These are phyloP conservation scores for Pulveroboletus ravenelii DNA, from an alignment of 768 basidiomycete genomes.

Conservation along the genomic window DNA sequence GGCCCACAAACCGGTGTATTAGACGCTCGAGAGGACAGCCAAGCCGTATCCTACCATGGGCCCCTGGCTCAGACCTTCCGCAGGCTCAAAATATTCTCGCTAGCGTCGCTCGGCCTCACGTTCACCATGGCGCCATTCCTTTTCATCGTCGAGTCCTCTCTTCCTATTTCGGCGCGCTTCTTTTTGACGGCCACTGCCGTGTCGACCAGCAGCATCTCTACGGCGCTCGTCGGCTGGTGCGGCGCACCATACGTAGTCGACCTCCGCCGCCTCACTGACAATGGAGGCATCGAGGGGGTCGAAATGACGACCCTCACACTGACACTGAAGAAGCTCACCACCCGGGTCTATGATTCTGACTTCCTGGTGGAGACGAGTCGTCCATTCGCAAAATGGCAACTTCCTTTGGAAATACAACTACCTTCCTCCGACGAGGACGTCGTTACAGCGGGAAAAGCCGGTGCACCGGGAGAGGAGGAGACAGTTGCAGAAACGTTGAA, in stretches of 20 bases:
- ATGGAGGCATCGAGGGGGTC: conserved; percentile 46
- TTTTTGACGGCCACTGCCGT: conserved; percentile 68
- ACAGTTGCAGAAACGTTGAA: conserved; percentile 76
- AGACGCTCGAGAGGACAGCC: conserved; percentile 3
- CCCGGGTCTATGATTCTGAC: conserved; percentile 69
- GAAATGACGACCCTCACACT: conserved; percentile 70
- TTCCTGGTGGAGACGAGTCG: conserved; percentile 65
- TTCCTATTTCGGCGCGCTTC: conserved; percentile 64
- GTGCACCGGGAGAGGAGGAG: conserved; percentile 53
- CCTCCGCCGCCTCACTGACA: conserved; percentile 48
- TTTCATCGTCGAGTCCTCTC: conserved; percentile 72
- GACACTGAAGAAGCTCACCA: conserved; percentile 53
- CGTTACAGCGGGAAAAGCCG: conserved; percentile 27
- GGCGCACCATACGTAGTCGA: conserved; percentile 70
- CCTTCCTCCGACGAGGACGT: conserved; percentile 35
- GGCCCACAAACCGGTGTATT: conserved; percentile 1
- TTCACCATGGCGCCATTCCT: conserved; percentile 71
- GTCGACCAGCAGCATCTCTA: conserved; percentile 68
- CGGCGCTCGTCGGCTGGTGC: conserved; percentile 65
- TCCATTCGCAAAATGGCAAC: conserved; percentile 79
- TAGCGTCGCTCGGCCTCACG: conserved; percentile 70
- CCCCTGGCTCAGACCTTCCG: conserved; percentile 71
- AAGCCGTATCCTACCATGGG: conserved; percentile 52
- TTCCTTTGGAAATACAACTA: conserved; percentile 51
- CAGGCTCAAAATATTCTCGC: conserved; percentile 76